Evolutionary conservation across 2,329 filamentous ascomycete genomes (phyloP), one percentile per base, ranked within the genome.

Genomic region (Myriosclerotinia curreyana): DNA sequence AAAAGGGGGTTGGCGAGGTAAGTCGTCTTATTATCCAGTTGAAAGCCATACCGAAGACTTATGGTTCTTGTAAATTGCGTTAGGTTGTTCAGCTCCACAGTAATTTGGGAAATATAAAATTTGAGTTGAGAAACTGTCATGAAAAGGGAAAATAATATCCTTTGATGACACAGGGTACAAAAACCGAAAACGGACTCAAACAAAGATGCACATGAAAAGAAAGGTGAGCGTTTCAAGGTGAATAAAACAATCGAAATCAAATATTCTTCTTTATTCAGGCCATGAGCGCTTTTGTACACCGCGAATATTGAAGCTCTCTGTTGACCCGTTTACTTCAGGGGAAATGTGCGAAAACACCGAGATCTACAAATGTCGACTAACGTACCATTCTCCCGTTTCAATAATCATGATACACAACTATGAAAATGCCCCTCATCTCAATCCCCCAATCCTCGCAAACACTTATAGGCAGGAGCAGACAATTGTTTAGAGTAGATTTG

Each of bases 101-200:
- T 34, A 12, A 7, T 46, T 49, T 56, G 25, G 12, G 53, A 44
- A 44, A 31, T 25, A 22, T 11, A 12, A 25, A 11, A 31, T 31
- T 31, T 8, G 20, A 34, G 20, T 34, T 52, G n/a, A n/a, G 28
- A 9, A 12, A 7, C 28, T 58, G 6, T 12, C 8, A 14, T 25
- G 20, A 58, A 25, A 36, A 9, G 54, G 22, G 7, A 38, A 40
- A 58, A 31, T 46, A 22, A 17, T 40, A 56, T 50, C 17, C 60
- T 63, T 63, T 63, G 60, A 63, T 48, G 22, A 31, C n/a, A 46
- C 17, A 9, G 42, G n/a, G 20, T 36, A 42, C 14, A 25, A 40
- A 14, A 38, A 51, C 58, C 34, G 60, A 28, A 63, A 63, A 58
- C 60, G 52, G 60, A 63, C 17, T 40, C 3, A 7, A 25, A 63